Evolutionary conservation across 208 protist species (phyloP).

Genomic region (Leptomonas pyrrhocoris): DNA sequence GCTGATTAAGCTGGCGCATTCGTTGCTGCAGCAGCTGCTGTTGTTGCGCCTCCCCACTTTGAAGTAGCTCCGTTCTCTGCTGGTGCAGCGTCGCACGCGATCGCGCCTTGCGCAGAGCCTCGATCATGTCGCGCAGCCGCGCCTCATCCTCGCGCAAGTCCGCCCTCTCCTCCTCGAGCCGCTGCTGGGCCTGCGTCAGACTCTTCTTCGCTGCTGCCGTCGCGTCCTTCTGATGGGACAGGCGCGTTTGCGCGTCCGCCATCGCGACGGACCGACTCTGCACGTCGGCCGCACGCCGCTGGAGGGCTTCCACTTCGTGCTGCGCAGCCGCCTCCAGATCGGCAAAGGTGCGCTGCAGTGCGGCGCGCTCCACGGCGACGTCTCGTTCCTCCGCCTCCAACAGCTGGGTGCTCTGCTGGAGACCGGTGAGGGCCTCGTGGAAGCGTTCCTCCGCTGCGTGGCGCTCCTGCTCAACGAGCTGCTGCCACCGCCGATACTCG

Average conservation of each 20-base stretch:
- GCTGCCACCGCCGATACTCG: slow-evolving; percentile 75
- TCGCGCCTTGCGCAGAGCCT: slow-evolving; percentile 49
- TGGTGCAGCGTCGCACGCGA: slow-evolving; percentile 28
- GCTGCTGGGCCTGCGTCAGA: slow-evolving; percentile 38
- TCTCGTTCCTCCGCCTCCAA: slow-evolving; percentile 64
- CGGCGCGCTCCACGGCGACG: slow-evolving; percentile 31
- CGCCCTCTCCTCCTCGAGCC: slow-evolving; percentile 51
- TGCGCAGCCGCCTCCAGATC: slow-evolving; percentile 34
- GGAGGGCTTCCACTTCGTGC: slow-evolving; percentile 49
- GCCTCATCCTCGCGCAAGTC: slow-evolving; percentile 52
- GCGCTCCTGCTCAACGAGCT: slow-evolving; percentile 66
- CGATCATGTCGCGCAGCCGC: slow-evolving; percentile 49
- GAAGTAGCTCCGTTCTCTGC: not conserved
- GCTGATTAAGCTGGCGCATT: no score
- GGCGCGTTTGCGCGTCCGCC: slow-evolving; percentile 21
- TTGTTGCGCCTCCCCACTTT: not conserved
- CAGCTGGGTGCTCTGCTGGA: slow-evolving; percentile 45
- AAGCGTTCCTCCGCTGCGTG: slow-evolving; percentile 61
- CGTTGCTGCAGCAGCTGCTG: slow-evolving; percentile 1
- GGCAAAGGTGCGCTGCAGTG: slow-evolving; percentile 43
- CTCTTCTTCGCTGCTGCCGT: slow-evolving; percentile 37
- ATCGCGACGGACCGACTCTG: slow-evolving; percentile 43
- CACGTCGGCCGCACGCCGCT: slow-evolving; percentile 47
- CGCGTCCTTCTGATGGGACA: slow-evolving; percentile 42
- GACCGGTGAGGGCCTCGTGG: slow-evolving; percentile 36